Evolutionary conservation across 1,284 basidiomycete genomes (phyloP), one percentile per base, ranked within the genome.

Genomic region (Melampsora larici-populina): DNA sequence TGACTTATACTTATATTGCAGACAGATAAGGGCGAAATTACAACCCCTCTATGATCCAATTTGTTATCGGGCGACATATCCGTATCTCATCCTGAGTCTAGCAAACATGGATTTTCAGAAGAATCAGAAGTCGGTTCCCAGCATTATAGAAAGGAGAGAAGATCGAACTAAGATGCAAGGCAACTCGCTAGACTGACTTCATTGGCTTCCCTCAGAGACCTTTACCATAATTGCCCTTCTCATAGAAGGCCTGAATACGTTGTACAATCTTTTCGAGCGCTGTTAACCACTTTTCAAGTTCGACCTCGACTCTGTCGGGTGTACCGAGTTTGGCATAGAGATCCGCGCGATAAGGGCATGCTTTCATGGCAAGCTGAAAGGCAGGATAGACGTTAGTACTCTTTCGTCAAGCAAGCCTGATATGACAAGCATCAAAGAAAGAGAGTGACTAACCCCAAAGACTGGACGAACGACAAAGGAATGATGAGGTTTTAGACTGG

Each of bases 241-340:
- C 74, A 24, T 77, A 77, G 31, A 77, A 77, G 17, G 48, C 58
- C 69, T 77, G 55, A 46, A 77, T 77, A 11, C 36, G 49, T 43
- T 40, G 26, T 6, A 77, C 74, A 60, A 77, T 70, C 58, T 63
- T 69, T 49, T 77, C 66, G n/a, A 77, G 67, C 21, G 29, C 74
- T 31, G 65, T 11, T 43, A 97, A 87, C 95, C 95, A 99, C 79
- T 88, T 89, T 60, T 86, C 86, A 63, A 97, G 87, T 80, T 91
- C 90, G 72, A 87, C 86, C 79, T 89, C 86, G 78, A 97, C 87
- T 81, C 88, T 88, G 43, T 90, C 90, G 69, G 91, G 86, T 64
- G 89, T 87, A 26, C 92, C 92, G 66, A 99, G 89, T 85, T 97
- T 97, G 65, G 87, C 86, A 85, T 94, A 97, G 85, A 99, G 96